Evolutionary conservation across 1,284 basidiomycete genomes (phyloP).

Genomic region (Heterobasidion occidentale): DNA sequence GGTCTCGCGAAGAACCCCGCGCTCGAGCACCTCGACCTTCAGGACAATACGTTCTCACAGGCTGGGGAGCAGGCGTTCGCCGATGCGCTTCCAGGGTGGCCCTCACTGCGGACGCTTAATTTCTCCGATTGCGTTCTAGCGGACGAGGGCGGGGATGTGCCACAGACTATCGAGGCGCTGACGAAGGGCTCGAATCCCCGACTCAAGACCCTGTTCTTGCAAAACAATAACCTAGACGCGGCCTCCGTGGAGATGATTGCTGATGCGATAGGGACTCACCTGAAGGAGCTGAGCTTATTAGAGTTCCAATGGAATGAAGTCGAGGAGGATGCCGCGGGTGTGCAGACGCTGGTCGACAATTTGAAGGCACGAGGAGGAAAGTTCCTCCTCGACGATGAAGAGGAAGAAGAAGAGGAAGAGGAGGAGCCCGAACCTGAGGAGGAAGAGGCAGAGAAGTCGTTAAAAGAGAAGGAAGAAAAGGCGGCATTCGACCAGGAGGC

Average conservation of each 20-base stretch:
- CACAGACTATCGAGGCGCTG: slow-evolving; percentile 58
- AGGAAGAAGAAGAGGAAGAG: slow-evolving; percentile 76
- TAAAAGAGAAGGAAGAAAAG: slow-evolving; percentile 31
- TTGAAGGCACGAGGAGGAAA: slow-evolving; percentile 65
- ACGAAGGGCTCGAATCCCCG: slow-evolving; percentile 68
- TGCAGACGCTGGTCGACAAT: slow-evolving; percentile 56
- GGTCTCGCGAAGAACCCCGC: slow-evolving; percentile 68
- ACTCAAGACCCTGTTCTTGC: slow-evolving; percentile 71
- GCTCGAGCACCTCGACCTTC: slow-evolving; percentile 81
- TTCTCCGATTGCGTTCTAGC: slow-evolving; percentile 90
- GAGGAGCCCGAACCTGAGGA: slow-evolving; percentile 41
- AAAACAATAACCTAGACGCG: slow-evolving; percentile 86
- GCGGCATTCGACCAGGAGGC: slow-evolving; percentile 42
- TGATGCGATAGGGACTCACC: slow-evolving; percentile 52
- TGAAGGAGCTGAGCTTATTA: slow-evolving; percentile 52
- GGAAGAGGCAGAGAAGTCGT: slow-evolving; percentile 30
- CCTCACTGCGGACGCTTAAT: slow-evolving; percentile 70
- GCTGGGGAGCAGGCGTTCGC: slow-evolving; percentile 75
- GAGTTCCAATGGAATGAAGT: slow-evolving; percentile 88
- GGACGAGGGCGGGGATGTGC: slow-evolving; percentile 48
- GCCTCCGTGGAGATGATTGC: slow-evolving; percentile 65
- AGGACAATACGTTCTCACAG: slow-evolving; percentile 91
- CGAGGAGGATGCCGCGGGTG: slow-evolving; percentile 73
- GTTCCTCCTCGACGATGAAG: slow-evolving; percentile 55
- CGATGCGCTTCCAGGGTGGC: slow-evolving; percentile 64